Evolutionary conservation across 441 rosid species (phyloP), one percentile per base, ranked within the genome.

Genomic region (Bruguiera hainesii): DNA sequence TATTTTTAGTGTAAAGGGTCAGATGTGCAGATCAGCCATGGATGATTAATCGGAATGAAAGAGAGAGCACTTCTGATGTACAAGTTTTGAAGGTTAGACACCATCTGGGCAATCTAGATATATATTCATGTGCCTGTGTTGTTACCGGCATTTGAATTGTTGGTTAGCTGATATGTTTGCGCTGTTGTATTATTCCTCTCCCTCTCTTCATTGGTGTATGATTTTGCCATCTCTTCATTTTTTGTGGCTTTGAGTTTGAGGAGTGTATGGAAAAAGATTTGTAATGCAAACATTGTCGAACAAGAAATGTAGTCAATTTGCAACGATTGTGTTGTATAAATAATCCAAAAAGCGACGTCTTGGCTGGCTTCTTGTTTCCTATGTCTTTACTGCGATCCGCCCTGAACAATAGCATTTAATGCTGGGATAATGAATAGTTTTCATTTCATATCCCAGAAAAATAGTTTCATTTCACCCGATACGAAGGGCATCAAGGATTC

Each of bases 171-270:
- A 57, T 68, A 68, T 67, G 61, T 56, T 33, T 46, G 63, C 16
- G 6, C 56, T 50, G 56, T 50, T 73, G 76, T 76, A 74, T 67
- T 51, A 60, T 71, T 76, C 61, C 56, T 26, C 1, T 20, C n/a
- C 52, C 15, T 2, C 16, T n/a, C 20, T 19, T 5, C 53, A 50
- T 19, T 65, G 29, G 42, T 74, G 79, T 68, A 74, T 65, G 75
- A 69, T 79, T 66, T 73, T 65, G 68, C 26, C 37, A 57, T 58
- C 28, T 63, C 55, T 71, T 69, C 60, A 33, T 72, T 56, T 23
- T 64, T 19, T 68, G 67, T 71, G 76, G 62, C 13, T 70, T 39
- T 4, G 73, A 67, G 79, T 78, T 57, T 71, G 64, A 61, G 67
- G 70, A 52, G 61, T 46, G 65, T 56, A 56, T 70, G 57, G 39